These are phyloP conservation scores for Endogone sp. DNA, from an alignment of 192 early-diverging fungal genomes.

Conservation along the genomic window DNA sequence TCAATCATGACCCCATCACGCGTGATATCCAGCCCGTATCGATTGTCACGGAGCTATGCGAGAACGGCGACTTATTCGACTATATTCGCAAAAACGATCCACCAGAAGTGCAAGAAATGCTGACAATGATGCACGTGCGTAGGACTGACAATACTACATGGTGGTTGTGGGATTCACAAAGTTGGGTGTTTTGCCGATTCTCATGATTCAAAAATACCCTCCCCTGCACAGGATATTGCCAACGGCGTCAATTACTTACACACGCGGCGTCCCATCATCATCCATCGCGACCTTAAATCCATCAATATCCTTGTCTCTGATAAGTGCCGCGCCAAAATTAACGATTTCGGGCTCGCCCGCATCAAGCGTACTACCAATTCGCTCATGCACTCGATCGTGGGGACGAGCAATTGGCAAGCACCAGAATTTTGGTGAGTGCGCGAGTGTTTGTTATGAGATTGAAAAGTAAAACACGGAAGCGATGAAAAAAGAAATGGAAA, in stretches of 20 bases:
- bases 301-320: constrained; percentile 39
- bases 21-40: constrained; percentile 28
- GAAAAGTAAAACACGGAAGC: neutral
- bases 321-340: constrained; percentile 51
- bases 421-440: constrained; percentile 45
- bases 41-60: constrained; percentile 51
- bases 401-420: constrained; percentile 54
- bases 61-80: constrained; percentile 50
- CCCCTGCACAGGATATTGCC: constrained; percentile 44
- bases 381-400: constrained; percentile 46
- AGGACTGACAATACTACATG: too few relatives aligned
- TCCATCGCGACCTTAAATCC: constrained; percentile 50
- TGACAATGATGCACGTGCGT: neutral
- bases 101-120: constrained; percentile 18
- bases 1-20: constrained; percentile 15
- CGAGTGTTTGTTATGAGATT: neutral
- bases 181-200: neutral
- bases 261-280: constrained; percentile 46
- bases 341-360: constrained; percentile 51
- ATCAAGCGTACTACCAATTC: constrained; percentile 47
- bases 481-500: neutral
- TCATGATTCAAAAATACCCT: neutral
- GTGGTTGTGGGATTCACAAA: too few relatives aligned
- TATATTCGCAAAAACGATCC: constrained; percentile 42
- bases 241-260: constrained; percentile 50